phyloP scores from a whole-genome alignment of 768 basidiomycete genomes.

The Mycena galericulata region DNA sequence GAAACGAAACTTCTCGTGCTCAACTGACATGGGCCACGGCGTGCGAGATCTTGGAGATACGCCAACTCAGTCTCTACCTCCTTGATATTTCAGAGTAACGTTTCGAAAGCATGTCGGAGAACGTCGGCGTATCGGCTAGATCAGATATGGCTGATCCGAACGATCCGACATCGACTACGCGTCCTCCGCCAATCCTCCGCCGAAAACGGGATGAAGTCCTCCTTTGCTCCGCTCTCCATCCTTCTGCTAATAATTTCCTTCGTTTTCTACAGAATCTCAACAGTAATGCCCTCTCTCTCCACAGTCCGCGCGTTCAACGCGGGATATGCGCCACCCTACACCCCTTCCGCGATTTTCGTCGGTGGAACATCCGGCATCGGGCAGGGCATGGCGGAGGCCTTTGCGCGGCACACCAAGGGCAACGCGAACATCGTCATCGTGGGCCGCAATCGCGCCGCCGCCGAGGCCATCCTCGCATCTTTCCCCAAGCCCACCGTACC shows the following conservation, averaged over 20 bases:
- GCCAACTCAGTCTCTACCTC: no score
- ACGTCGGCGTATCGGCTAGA: no score
- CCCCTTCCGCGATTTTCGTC: conserved; percentile 52
- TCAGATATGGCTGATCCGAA: no score
- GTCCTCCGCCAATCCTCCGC: no score
- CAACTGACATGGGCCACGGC: no score
- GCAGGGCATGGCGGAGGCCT: conserved; percentile 56
- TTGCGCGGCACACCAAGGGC: conserved; percentile 62
- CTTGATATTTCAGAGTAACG: no score
- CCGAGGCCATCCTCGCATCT: conserved; percentile 56
- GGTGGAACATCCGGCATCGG: conserved; percentile 65
- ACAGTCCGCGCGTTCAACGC: conserved; percentile 48
- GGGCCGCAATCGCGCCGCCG: conserved; percentile 63
- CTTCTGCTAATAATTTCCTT: conserved; percentile 8
- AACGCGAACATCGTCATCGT: conserved; percentile 65
- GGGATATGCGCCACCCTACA: conserved; percentile 38
- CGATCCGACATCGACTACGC: no score
- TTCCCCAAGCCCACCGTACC: conserved; percentile 49
- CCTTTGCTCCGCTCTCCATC: conserved; percentile 12
- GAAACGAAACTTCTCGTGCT: no score
- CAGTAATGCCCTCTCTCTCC: conserved; percentile 45
- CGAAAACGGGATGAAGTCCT: conserved; percentile 6
- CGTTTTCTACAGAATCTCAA: conserved; percentile 16
- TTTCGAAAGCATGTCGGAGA: no score
- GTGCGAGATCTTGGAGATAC: no score